phyloP scores from a whole-genome alignment of 345 rosid species.

The Microcos paniculata region DNA sequence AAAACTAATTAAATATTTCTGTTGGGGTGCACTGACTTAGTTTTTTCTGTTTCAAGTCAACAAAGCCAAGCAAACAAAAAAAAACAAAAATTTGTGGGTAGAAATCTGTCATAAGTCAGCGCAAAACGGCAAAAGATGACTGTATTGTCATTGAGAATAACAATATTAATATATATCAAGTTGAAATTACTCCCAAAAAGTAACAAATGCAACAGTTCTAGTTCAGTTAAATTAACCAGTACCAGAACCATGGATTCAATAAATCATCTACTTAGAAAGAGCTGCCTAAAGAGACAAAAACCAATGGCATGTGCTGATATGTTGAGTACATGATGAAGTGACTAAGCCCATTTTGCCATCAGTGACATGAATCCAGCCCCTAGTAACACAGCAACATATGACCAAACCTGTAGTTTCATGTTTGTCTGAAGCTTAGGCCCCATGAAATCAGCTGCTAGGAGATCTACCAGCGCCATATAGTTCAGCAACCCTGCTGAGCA shows the following conservation, averaged over 20 bases:
- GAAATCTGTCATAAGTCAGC: no score
- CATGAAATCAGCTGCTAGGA: conserved; percentile 65
- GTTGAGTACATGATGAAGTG: not conserved
- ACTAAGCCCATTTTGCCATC: conserved; percentile 76
- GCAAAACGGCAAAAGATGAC: no score
- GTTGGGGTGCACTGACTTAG: no score
- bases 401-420: conserved; percentile 59
- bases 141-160: no score
- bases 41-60: no score
- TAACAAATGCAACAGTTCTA: not conserved
- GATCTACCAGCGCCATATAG: conserved; percentile 85
- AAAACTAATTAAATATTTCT: no score
- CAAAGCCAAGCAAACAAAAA: no score
- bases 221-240: not conserved
- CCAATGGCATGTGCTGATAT: not conserved
- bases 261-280: not conserved
- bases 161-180: no score
- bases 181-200: no score
- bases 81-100: no score
- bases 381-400: conserved; percentile 51
- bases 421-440: conserved; percentile 64
- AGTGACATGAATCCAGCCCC: conserved; percentile 78
- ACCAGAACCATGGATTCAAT: not conserved
- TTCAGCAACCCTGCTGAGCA: conserved; percentile 70
- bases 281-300: not conserved